These are phyloP conservation scores for Bruguiera parviflora DNA, from an alignment of 345 rosid genomes.

Conservation along the genomic window DNA sequence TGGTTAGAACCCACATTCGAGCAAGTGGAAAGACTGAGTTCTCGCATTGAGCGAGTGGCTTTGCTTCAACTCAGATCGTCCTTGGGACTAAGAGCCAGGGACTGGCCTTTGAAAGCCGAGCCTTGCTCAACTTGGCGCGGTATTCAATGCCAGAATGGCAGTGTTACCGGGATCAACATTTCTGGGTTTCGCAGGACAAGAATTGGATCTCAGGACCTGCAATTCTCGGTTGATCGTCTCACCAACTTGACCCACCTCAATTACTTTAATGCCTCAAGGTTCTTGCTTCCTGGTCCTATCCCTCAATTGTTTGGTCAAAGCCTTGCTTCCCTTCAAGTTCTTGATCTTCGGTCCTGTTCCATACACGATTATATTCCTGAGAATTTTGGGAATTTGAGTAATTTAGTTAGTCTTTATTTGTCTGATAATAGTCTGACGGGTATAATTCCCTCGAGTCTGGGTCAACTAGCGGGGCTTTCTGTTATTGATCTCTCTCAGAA, in stretches of 20 bases:
- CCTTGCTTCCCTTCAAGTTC: constrained; percentile 47
- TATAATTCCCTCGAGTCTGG: constrained; percentile 58
- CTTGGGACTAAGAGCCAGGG: constrained; percentile 73
- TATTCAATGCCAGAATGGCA: constrained; percentile 56
- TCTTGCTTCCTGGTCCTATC: constrained; percentile 71
- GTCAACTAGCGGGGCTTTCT: constrained; percentile 46
- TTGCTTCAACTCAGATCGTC: constrained; percentile 80
- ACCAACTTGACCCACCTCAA: constrained; percentile 56
- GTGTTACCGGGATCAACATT: constrained; percentile 64
- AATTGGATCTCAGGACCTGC: constrained; percentile 64
- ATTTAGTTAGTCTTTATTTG: constrained; percentile 52
- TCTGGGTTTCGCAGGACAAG: constrained; percentile 92
- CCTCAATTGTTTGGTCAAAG: constrained; percentile 75
- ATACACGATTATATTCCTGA: constrained; percentile 58
- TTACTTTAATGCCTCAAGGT: constrained; percentile 75
- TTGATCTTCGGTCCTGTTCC: constrained; percentile 85
- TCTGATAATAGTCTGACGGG: constrained; percentile 57
- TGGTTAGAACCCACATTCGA: constrained; percentile 51
- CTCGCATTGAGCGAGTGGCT: constrained; percentile 50
- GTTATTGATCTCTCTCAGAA: constrained; percentile 70
- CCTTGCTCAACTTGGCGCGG: constrained; percentile 82
- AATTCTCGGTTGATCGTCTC: constrained; percentile 66
- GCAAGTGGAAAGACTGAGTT: constrained; percentile 47
- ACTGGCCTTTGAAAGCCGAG: constrained; percentile 90
- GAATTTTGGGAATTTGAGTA: constrained; percentile 69